phyloP scores from a whole-genome alignment of 305 asterid genomes.

The Caryopteris hybrid region DNA sequence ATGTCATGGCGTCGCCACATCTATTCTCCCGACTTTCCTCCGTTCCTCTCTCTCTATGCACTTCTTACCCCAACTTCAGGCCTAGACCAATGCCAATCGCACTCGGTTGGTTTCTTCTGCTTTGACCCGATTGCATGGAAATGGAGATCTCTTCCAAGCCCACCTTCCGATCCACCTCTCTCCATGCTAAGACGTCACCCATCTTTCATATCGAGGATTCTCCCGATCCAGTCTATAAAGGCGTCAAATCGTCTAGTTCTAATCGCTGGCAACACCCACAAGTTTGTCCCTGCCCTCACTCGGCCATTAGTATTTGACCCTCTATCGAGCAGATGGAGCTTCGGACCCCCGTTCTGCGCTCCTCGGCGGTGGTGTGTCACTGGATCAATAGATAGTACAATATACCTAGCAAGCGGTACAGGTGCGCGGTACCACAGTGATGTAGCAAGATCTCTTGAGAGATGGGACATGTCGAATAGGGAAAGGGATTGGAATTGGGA shows the following conservation, averaged over 20 bases:
- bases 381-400: constrained; percentile 26
- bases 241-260: constrained; percentile 36
- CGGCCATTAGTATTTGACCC: constrained; percentile 63
- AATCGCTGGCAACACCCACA: constrained; percentile 44
- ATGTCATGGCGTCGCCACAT: constrained; percentile 63
- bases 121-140: constrained; percentile 53
- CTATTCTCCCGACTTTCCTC: constrained; percentile 57
- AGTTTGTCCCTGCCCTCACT: constrained; percentile 49
- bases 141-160: constrained; percentile 53
- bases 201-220: constrained; percentile 53
- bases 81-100: constrained; percentile 8
- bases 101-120: constrained; percentile 37
- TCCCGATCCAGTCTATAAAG: constrained; percentile 51
- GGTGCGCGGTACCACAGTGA: constrained; percentile 41
- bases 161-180: constrained; percentile 40
- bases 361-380: constrained; percentile 75
- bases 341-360: constrained; percentile 47
- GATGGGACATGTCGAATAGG: constrained; percentile 47
- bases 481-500: constrained; percentile 52
- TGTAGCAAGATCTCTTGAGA: constrained; percentile 61
- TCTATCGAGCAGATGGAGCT: constrained; percentile 37
- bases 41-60: constrained; percentile 51
- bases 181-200: constrained; percentile 48
- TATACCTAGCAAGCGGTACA: constrained; percentile 59
- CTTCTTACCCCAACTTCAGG: constrained; percentile 29